phyloP scores from a whole-genome alignment of 2,329 filamentous ascomycete genomes.

The Fusarium nurragi region DNA sequence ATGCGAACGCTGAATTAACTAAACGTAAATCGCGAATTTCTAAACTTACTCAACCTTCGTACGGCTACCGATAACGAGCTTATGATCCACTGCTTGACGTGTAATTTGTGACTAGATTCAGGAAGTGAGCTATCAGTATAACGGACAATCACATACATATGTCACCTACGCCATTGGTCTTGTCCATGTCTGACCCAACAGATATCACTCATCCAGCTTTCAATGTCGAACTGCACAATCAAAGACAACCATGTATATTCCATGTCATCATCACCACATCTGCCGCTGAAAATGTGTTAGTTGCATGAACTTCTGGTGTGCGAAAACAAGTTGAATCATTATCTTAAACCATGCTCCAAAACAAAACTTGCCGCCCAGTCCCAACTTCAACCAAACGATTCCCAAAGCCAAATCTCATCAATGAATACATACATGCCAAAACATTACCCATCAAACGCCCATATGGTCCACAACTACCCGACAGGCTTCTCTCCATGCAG shows the following conservation, averaged over 20 bases:
- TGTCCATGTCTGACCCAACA: neutral
- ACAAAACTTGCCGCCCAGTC: conserved; percentile 36
- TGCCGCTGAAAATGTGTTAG: neutral
- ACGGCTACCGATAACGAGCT: neutral
- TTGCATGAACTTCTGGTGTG: conserved; percentile 7
- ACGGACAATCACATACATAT: neutral
- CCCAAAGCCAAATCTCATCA: conserved; percentile 26
- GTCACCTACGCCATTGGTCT: neutral
- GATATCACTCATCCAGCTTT: neutral
- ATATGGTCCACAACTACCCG: conserved; percentile 20
- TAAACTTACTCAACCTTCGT: neutral
- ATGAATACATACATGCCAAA: conserved; percentile 7
- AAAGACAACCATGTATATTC: conserved; percentile 4
- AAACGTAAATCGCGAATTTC: too few relatives aligned
- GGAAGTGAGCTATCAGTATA: neutral
- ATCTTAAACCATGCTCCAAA: conserved; percentile 37
- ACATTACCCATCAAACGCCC: conserved; percentile 35
- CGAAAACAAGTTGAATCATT: conserved; percentile 28
- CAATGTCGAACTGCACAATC: neutral
- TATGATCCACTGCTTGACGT: neutral
- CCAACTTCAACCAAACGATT: conserved; percentile 21
- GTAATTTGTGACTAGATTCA: neutral
- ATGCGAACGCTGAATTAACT: neutral
- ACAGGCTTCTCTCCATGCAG: conserved; percentile 24
- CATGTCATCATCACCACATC: conserved; percentile 11